These are phyloP conservation scores for Lupinus albus DNA, from an alignment of 306 rosid species.

Conservation along the genomic window DNA sequence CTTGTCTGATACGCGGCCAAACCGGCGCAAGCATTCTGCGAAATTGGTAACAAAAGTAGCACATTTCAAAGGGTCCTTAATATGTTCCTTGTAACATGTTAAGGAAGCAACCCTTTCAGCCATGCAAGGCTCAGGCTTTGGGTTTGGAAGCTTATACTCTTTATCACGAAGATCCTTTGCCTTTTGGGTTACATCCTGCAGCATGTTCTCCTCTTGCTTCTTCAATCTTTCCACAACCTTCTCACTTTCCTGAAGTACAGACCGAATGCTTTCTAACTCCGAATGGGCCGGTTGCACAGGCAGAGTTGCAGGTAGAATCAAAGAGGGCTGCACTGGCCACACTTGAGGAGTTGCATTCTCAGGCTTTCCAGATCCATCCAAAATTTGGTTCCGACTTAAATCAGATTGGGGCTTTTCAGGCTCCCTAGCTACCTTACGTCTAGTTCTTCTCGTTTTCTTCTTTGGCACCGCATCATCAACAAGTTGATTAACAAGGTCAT, in stretches of 20 bases:
- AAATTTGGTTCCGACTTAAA: slow-evolving; percentile 49
- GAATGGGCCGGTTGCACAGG: slow-evolving; percentile 51
- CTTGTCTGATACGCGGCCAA: slow-evolving; percentile 71
- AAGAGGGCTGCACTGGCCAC: slow-evolving; percentile 79
- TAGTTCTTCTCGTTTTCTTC: slow-evolving; percentile 67
- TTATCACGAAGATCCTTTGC: slow-evolving; percentile 89
- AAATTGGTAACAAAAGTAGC: slow-evolving; percentile 64
- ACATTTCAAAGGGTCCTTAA: slow-evolving; percentile 76
- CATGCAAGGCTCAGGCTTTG: slow-evolving; percentile 69
- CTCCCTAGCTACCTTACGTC: slow-evolving; percentile 57
- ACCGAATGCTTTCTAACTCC: slow-evolving; percentile 70
- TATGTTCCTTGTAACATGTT: slow-evolving; percentile 77
- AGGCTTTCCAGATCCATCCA: slow-evolving; percentile 48
- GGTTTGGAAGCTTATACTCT: slow-evolving; percentile 89
- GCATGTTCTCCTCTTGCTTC: slow-evolving; percentile 75
- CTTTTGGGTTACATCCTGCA: slow-evolving; percentile 81
- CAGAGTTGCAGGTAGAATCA: slow-evolving; percentile 54
- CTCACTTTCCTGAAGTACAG: slow-evolving; percentile 70
- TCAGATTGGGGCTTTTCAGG: slow-evolving; percentile 53
- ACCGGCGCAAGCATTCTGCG: slow-evolving; percentile 76
- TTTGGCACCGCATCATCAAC: slow-evolving; percentile 54
- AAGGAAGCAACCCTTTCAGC: slow-evolving; percentile 71
- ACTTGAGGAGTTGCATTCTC: slow-evolving; percentile 54
- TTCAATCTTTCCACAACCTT: slow-evolving; percentile 77
- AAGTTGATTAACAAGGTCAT: slow-evolving; percentile 67